Base-by-base conservation (phyloP, 495 filamentous ascomycete genomes). In the Bathelium albidoporum region DNA sequence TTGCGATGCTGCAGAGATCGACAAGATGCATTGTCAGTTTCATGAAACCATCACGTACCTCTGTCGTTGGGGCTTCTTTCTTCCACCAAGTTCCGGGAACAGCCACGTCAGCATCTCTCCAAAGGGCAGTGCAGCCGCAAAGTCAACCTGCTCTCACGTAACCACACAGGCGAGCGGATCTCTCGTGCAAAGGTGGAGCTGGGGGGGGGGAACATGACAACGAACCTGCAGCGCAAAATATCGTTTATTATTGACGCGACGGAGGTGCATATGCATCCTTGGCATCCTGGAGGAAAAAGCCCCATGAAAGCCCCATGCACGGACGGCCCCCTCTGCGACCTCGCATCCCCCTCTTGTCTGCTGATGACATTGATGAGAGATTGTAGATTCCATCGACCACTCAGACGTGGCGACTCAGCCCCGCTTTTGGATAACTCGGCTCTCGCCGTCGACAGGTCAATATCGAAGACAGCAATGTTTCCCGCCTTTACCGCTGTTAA, bases 301-400 rank as follows among this genome's bases (percentile, higher is more conserved):
- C n/a, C n/a, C n/a, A n/a, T n/a, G n/a, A n/a, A n/a, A n/a, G n/a
- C n/a, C n/a, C n/a, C n/a, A 29, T 16, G 49, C 49, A 55, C 49
- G 24, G 49, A 55, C 49, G 49, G 49, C 49, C 49, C 16, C 49
- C 9, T 55, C 49, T 55, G 49, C 49, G 49, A 29, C 49, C 49
- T 55, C 49, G 12, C 49, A 55, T 55, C 24, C 49, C 49, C 49
- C 49, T 29, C 49, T 55, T 29, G 49, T 26, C 49, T 55, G 49
- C 49, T 55, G 49, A 55, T 55, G 49, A 55, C 49, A 55, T 55
- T 55, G 49, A 55, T 55, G 49, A 29, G 49, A 55, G 22, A 29
- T 28, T 55, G 49, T 28, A 55, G 49, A 55, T 55, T 26, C 24
- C 12, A 11, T 20, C 11, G 49, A 20, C 49, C 49, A 55, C 22